Conservation (phyloP, 208 protist species). For the Acanthamoeba royreba region DNA sequence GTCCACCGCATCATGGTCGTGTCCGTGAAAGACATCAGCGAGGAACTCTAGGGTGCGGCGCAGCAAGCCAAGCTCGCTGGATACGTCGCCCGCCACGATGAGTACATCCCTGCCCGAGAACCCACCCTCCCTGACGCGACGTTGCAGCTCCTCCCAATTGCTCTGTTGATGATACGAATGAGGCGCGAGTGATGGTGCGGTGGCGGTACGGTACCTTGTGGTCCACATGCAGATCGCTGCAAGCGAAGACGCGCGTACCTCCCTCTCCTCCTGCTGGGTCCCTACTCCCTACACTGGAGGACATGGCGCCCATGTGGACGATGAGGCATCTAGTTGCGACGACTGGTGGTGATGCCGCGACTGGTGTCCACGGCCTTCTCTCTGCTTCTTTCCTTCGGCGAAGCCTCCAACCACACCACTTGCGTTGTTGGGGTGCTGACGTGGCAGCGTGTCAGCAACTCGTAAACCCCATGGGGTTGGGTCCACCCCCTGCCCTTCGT, state of each 20-base stretch:
- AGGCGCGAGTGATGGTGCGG: neutral
- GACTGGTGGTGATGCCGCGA: neutral
- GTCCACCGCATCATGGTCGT: neutral
- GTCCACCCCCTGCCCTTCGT: neutral
- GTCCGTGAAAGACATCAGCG: neutral
- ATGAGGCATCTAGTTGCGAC: no score
- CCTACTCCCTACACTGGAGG: neutral
- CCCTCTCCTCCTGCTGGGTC: neutral
- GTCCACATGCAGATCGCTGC: slow-evolving; percentile 41
- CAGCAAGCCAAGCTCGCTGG: neutral
- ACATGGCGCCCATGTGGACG: neutral
- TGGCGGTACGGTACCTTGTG: neutral
- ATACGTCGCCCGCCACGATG: slow-evolving; percentile 45
- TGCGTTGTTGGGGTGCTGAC: no score
- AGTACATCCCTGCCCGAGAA: slow-evolving; percentile 9
- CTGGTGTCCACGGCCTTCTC: neutral
- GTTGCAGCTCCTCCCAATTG: slow-evolving; percentile 16
- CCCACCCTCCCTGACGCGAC: neutral
- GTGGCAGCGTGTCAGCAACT: no score
- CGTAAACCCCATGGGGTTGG: no score
- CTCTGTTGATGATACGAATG: neutral
- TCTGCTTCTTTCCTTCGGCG: neutral
- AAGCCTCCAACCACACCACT: neutral
- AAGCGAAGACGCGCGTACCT: neutral
- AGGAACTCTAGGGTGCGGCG: neutral